phyloP scores from a whole-genome alignment of 1,139 yeast species.

The Geotrichum bryndzae region DNA sequence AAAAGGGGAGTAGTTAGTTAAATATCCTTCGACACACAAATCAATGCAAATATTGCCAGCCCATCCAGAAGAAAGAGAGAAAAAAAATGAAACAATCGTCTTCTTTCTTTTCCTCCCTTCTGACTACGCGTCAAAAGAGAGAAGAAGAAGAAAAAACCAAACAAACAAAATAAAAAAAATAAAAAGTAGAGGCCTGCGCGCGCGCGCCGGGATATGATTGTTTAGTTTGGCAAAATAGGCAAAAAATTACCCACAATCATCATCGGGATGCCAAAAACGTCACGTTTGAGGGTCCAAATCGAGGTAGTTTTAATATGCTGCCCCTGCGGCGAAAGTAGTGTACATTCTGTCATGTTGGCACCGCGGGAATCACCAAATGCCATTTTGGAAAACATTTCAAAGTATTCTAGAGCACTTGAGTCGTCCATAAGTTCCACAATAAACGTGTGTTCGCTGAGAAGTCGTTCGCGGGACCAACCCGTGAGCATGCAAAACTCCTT shows the following conservation, averaged over 20 bases:
- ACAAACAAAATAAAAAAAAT: too few relatives aligned
- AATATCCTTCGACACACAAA: too few relatives aligned
- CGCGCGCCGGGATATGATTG: too few relatives aligned
- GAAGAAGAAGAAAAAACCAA: neutral
- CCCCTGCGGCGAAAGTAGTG: slow-evolving; percentile 55
- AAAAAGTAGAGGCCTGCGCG: too few relatives aligned
- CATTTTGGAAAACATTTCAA: slow-evolving; percentile 73
- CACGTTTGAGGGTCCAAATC: slow-evolving; percentile 86
- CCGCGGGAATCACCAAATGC: slow-evolving; percentile 93
- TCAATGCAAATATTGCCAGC: too few relatives aligned
- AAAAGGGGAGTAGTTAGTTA: neutral
- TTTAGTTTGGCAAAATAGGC: slow-evolving; percentile 20
- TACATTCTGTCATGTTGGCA: slow-evolving; percentile 76
- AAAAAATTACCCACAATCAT: slow-evolving; percentile 77
- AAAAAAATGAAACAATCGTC: neutral
- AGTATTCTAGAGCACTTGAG: slow-evolving; percentile 76
- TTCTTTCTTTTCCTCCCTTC: neutral
- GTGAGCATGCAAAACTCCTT: slow-evolving; percentile 84
- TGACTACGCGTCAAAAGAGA: neutral
- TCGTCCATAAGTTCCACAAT: slow-evolving; percentile 89
- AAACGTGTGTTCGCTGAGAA: slow-evolving; percentile 51
- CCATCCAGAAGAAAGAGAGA: too few relatives aligned
- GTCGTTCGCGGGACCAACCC: slow-evolving; percentile 74
- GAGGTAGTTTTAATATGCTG: slow-evolving; percentile 59
- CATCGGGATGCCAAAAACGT: slow-evolving; percentile 90